These are phyloP conservation scores for Cyanodermella asteris DNA, from an alignment of 2,329 filamentous ascomycete species.

Conservation along the genomic window DNA sequence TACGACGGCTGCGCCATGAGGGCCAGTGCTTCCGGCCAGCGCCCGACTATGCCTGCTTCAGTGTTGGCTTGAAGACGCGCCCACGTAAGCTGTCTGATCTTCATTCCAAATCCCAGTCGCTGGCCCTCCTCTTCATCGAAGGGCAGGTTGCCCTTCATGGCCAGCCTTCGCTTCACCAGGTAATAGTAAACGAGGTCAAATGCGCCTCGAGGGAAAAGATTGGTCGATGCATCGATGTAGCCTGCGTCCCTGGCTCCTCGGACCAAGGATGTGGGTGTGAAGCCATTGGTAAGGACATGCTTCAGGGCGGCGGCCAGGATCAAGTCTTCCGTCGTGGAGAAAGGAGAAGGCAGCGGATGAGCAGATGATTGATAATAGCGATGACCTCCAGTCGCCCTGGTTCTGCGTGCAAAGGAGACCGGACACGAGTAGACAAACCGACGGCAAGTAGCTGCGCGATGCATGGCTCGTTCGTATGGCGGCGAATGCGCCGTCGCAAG, in stretches of 20 bases:
- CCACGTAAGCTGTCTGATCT: conserved; percentile 51
- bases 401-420: too few relatives aligned
- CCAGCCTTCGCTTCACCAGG: conserved; percentile 42
- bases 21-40: conserved; percentile 83
- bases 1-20: conserved; percentile 73
- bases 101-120: conserved; percentile 19
- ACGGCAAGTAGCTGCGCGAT: too few relatives aligned
- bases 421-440: too few relatives aligned
- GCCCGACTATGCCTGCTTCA: conserved; percentile 41
- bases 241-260: conserved; percentile 66
- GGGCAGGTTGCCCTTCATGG: conserved; percentile 26
- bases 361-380: conserved; percentile 54
- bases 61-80: conserved; percentile 55
- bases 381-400: too few relatives aligned
- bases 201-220: conserved; percentile 55
- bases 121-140: conserved; percentile 12
- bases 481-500: too few relatives aligned
- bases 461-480: too few relatives aligned
- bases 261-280: conserved; percentile 50
- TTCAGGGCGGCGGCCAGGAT: conserved; percentile 65
- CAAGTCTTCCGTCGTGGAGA: conserved; percentile 44
- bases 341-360: conserved; percentile 40
- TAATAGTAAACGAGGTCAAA: conserved; percentile 70
- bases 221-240: conserved; percentile 68
- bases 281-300: conserved; percentile 65